A percentile compares a stretch with the other conserved stretches of the same genome.
Evolutionary conservation across 1,139 yeast genomes (phyloP).

Genomic region (Candida freyschussii): DNA sequence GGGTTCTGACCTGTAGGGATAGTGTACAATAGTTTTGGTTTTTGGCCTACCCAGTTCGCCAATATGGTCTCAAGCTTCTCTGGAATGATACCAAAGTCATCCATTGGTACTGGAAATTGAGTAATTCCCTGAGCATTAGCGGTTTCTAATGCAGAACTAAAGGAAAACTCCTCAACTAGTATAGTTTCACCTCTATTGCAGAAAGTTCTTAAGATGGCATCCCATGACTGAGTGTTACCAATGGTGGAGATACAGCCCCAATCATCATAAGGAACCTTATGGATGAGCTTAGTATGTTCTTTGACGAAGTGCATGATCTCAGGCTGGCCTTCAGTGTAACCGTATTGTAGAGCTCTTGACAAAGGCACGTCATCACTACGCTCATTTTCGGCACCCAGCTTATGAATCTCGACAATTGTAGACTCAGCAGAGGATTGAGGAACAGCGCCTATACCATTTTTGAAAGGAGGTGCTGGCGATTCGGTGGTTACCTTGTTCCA

Average conservation of each 20-base stretch:
- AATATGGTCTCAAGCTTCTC: slow-evolving; percentile 60
- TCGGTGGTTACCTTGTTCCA: slow-evolving; percentile 69
- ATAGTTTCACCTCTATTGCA: slow-evolving; percentile 71
- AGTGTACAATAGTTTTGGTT: slow-evolving; percentile 77
- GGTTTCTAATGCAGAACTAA: slow-evolving; percentile 79
- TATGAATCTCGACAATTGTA: slow-evolving; percentile 34
- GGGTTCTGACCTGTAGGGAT: slow-evolving; percentile 96
- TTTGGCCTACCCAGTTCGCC: slow-evolving; percentile 61
- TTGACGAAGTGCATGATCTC: slow-evolving; percentile 62
- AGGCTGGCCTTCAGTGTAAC: slow-evolving; percentile 73
- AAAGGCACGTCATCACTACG: slow-evolving; percentile 62
- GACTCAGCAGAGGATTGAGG: slow-evolving; percentile 47
- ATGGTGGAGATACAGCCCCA: slow-evolving; percentile 61
- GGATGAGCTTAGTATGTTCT: slow-evolving; percentile 75
- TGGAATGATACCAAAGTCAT: slow-evolving; percentile 73
- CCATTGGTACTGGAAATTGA: slow-evolving; percentile 73
- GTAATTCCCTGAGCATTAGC: slow-evolving; percentile 65
- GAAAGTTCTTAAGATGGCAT: slow-evolving; percentile 74
- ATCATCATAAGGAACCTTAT: slow-evolving; percentile 51
- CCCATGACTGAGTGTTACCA: slow-evolving; percentile 92
- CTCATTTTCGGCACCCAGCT: slow-evolving; percentile 35
- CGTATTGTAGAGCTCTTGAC: slow-evolving; percentile 87
- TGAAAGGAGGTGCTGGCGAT: slow-evolving; percentile 73
- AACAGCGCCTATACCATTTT: slow-evolving; percentile 67
- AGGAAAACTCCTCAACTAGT: slow-evolving; percentile 74